phyloP scores from a whole-genome alignment of 192 early-diverging fungal genomes.

The Umbelopsis vinacea region DNA sequence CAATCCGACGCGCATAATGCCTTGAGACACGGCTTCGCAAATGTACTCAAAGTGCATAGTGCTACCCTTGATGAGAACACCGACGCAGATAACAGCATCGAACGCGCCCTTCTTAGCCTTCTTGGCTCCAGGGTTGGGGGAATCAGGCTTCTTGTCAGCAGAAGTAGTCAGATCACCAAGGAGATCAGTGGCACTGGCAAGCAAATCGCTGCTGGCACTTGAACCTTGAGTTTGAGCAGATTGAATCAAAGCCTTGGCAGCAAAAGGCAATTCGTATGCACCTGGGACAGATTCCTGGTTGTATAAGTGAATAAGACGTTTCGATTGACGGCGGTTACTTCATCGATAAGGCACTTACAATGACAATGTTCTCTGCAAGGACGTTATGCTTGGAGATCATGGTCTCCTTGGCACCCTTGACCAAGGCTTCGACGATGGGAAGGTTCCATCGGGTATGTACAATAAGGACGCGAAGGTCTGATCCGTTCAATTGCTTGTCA shows the following conservation, averaged over 20 bases:
- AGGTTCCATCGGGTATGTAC: constrained; percentile 97
- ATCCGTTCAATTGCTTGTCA: constrained; percentile 61
- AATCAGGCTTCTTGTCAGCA: constrained; percentile 26
- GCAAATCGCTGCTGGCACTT: constrained; percentile 57
- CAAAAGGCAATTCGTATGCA: constrained; percentile 94
- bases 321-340: background rate
- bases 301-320: background rate
- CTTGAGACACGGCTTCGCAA: constrained; percentile 89
- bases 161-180: constrained; percentile 6
- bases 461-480: constrained; percentile 69
- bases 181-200: constrained; percentile 42
- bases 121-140: background rate
- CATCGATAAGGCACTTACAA: constrained; percentile 39
- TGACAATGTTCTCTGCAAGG: constrained; percentile 69
- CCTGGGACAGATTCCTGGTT: constrained; percentile 80
- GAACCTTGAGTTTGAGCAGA: constrained; percentile 65
- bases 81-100: constrained; percentile 93
- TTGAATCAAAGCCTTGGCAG: constrained; percentile 75
- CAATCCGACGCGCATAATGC: constrained; percentile 95
- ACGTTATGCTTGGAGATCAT: constrained; percentile 74
- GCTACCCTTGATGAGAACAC: constrained; percentile 97
- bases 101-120: constrained; percentile 58
- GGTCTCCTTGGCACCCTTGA: constrained; percentile 69
- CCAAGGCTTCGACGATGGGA: constrained; percentile 82
- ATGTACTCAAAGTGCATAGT: constrained; percentile 99